These are phyloP conservation scores for Dryas drummondii DNA, from an alignment of 306 rosid genomes.

Conservation along the genomic window DNA sequence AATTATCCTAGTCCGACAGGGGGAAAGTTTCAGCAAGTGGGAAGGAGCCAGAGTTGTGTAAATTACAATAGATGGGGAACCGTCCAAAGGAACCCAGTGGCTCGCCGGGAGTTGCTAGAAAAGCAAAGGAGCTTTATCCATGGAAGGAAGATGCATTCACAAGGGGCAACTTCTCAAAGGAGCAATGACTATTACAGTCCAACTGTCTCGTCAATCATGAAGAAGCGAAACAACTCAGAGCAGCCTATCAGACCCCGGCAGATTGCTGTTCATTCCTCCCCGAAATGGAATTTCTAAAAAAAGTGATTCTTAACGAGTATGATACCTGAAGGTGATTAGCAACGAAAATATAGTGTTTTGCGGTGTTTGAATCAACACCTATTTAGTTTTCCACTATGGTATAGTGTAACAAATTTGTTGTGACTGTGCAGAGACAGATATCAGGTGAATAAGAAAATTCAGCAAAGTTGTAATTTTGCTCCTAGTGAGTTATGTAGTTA, in stretches of 20 bases:
- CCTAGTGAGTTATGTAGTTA: slow-evolving; percentile 12
- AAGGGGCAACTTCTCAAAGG: slow-evolving; percentile 84
- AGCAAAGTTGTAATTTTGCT: slow-evolving; percentile 36
- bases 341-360: slow-evolving; percentile 44
- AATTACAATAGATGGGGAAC: slow-evolving; percentile 77
- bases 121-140: slow-evolving; percentile 75
- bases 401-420: slow-evolving; percentile 44
- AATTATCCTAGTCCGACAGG: slow-evolving; percentile 79
- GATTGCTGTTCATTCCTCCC: slow-evolving; percentile 85
- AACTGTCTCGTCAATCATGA: slow-evolving; percentile 92
- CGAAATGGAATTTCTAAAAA: slow-evolving; percentile 72
- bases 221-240: slow-evolving; percentile 61
- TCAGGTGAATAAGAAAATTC: slow-evolving; percentile 58
- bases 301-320: slow-evolving; percentile 29
- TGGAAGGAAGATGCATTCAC: slow-evolving; percentile 86
- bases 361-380: slow-evolving; percentile 12
- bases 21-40: slow-evolving; percentile 71
- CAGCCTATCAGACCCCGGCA: slow-evolving; percentile 61
- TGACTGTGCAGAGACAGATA: slow-evolving; percentile 38
- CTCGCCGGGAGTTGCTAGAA: slow-evolving; percentile 56
- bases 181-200: slow-evolving; percentile 94
- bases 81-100: slow-evolving; percentile 57
- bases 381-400: slow-evolving; percentile 34
- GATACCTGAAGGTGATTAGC: slow-evolving; percentile 27
- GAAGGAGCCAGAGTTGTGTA: slow-evolving; percentile 97